Evolutionary conservation across 192 early-diverging fungal genomes (phyloP).

Genomic region (Coemansia sp.): DNA sequence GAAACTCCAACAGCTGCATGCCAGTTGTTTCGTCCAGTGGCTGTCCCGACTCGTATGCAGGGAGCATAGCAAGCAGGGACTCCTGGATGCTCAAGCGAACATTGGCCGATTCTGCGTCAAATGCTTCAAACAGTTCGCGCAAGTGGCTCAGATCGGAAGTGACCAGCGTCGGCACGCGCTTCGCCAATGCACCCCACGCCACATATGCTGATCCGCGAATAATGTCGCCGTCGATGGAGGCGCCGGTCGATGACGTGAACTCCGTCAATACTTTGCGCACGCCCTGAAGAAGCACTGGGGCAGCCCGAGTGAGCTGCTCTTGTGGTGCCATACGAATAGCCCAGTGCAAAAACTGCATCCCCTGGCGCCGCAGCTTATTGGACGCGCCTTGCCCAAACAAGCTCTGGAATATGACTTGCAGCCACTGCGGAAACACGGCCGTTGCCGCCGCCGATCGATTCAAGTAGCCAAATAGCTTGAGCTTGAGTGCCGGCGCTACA

Average conservation of each 20-base stretch:
- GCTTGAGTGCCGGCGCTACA: conserved; percentile 15
- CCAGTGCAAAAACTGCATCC: conserved; percentile 89
- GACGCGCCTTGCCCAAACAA: conserved; percentile 68
- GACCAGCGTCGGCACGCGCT: conserved; percentile 69
- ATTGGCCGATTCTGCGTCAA: conserved; percentile 54
- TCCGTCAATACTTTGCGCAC: conserved; percentile 55
- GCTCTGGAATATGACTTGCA: conserved; percentile 75
- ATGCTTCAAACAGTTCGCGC: conserved; percentile 65
- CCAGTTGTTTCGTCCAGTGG: conserved; percentile 7
- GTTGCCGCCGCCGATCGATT: conserved; percentile 64
- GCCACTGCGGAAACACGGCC: conserved; percentile 64
- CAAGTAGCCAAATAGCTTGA: conserved; percentile 36
- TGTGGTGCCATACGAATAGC: conserved; percentile 66
- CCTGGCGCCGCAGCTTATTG: conserved; percentile 64
- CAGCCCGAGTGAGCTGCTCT: conserved; percentile 59
- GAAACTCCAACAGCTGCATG: conserved; percentile 43
- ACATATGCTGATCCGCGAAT: conserved; percentile 84
- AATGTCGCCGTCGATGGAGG: conserved; percentile 55
- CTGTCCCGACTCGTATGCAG: conserved; percentile 53
- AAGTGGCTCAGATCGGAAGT: conserved; percentile 61
- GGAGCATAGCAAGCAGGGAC: conserved; percentile 71
- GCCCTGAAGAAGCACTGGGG: conserved; percentile 66
- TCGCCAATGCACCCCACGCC: conserved; percentile 72
- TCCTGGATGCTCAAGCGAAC: conserved; percentile 81
- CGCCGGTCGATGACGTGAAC: neutral